Conservation (phyloP, 345 rosid genomes). For the Anastatica hierochuntica region DNA sequence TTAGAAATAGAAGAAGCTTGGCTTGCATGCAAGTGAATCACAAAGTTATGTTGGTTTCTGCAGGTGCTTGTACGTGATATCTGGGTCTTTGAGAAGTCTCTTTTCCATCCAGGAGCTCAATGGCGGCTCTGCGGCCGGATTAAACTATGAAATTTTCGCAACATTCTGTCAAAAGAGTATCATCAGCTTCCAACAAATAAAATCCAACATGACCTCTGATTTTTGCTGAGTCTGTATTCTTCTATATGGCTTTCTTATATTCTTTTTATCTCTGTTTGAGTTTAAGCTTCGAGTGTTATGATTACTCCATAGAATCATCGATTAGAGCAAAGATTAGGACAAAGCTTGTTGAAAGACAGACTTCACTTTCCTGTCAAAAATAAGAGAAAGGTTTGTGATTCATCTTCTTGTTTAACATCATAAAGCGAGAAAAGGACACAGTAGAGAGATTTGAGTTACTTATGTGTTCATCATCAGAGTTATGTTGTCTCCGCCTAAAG, state of each 20-base stretch:
- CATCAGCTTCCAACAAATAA: too few relatives aligned
- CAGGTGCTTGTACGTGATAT: constrained; percentile 86
- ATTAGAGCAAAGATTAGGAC: too few relatives aligned
- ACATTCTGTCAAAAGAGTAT: neutral
- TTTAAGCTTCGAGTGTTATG: neutral
- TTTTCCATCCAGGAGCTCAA: constrained; percentile 68
- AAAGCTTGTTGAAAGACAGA: neutral
- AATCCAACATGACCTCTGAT: neutral
- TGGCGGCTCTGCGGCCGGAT: constrained; percentile 95
- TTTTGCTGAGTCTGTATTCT: neutral
- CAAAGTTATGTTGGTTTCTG: constrained; percentile 5
- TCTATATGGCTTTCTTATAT: neutral
- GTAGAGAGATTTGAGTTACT: constrained; percentile 11
- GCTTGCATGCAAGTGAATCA: neutral
- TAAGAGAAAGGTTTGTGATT: neutral
- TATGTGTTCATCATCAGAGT: constrained; percentile 92
- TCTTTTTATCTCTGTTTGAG: neutral
- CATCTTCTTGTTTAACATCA: neutral
- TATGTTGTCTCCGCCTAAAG: constrained; percentile 92
- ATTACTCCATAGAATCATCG: neutral
- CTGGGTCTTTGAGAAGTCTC: constrained; percentile 89
- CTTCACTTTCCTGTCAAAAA: constrained; percentile 26
- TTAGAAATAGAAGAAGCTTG: too few relatives aligned
- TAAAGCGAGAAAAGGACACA: neutral
- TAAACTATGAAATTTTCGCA: constrained; percentile 23